Evolutionary conservation across 108 stramenopile genomes (phyloP), one percentile per base, ranked within the genome.

Genomic region (Nitzschia sp.): DNA sequence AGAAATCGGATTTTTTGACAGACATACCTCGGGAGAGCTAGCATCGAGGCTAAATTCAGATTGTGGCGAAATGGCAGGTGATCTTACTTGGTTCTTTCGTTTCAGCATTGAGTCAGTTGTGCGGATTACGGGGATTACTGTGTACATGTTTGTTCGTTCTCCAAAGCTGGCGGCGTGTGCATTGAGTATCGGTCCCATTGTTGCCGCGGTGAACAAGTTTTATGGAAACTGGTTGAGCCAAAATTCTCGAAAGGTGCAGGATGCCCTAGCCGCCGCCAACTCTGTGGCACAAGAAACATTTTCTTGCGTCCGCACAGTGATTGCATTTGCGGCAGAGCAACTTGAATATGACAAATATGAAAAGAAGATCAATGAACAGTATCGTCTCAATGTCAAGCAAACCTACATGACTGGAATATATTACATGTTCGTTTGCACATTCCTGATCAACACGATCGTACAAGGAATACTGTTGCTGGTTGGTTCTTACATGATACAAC

Each of bases 11-110:
- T 96, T 92, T 72, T 92, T 92, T 58, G 92, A 96, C 68, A 63
- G 30, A 30, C 68, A 76, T 45, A 81, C 81, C 9, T 82, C 90
- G 0, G 95, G 95, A 28, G 87, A 89, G 27, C 72, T 96, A 47
- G 71, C 87, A 22, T 89, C 87, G 11, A 80, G 95, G 26, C 85
- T 96, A n/a, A 91, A 80, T 56, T 80, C 86, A 19, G 95, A 96
- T 73, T 91, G 90, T 53, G 84, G 88, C 11, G 88, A 91, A 80
- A 93, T 89, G 95, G 88, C 85, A 36, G 90, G 86, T 28, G 58
- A 91, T 69, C 68, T 93, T 63, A 96, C 95, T 15, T 96, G 95
- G 95, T 91, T 93, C 68, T 94, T 94, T 55, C 84, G 95, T 5
- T 96, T 93, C 62, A 83, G 66, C 15, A 89, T 94, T 46, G 95